phyloP scores from a whole-genome alignment of 352 stramenopile species.

The Globisporangium emineosum region DNA sequence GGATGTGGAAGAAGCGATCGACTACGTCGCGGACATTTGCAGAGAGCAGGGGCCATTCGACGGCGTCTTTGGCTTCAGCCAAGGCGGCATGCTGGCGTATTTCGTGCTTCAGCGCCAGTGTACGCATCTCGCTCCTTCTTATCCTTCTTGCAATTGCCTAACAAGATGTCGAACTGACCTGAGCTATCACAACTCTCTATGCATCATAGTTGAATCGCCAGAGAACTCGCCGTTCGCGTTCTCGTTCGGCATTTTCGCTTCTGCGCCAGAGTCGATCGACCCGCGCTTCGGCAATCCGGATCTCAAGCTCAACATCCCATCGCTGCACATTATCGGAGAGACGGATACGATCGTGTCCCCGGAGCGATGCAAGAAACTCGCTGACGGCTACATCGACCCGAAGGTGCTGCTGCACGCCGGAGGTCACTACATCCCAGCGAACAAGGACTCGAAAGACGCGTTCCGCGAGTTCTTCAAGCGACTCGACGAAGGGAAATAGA shows the following conservation, averaged over 20 bases:
- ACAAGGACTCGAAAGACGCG: constrained; percentile 78
- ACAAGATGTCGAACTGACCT: not conserved
- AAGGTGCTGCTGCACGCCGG: constrained; percentile 67
- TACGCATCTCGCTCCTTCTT: constrained; percentile 19
- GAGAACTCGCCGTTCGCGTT: constrained; percentile 59
- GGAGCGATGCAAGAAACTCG: constrained; percentile 52
- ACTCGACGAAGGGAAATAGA: constrained; percentile 19
- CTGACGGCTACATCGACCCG: constrained; percentile 50
- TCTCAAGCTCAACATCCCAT: constrained; percentile 54
- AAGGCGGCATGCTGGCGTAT: constrained; percentile 67
- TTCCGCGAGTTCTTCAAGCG: constrained; percentile 68
- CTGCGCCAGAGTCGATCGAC: constrained; percentile 47
- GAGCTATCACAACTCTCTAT: not conserved
- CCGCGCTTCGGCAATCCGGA: constrained; percentile 35
- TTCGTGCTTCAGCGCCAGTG: constrained; percentile 70
- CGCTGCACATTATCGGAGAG: constrained; percentile 79
- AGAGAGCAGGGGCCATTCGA: constrained; percentile 79
- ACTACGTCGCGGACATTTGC: constrained; percentile 60
- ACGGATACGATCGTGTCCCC: constrained; percentile 68
- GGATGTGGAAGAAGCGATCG: constrained; percentile 60
- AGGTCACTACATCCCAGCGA: constrained; percentile 84
- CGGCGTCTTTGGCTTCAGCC: constrained; percentile 84
- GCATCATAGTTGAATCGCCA: constrained; percentile 27
- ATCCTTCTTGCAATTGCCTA: not conserved
- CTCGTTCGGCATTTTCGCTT: constrained; percentile 72